phyloP scores from a whole-genome alignment of 176 grass and related monocot genomes.

The Stipa capillata region DNA sequence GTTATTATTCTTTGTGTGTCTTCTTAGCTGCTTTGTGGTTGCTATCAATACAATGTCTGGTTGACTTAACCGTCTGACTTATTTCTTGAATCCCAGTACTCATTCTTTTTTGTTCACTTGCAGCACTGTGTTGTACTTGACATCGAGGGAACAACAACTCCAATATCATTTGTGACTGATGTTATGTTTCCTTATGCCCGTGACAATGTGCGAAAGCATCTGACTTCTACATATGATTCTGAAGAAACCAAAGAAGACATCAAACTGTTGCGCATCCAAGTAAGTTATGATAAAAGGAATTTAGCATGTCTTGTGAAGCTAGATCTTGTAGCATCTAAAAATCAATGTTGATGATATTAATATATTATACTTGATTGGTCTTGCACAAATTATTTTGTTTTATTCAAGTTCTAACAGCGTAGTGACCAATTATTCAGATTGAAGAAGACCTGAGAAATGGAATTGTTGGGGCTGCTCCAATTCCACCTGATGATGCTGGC shows the following conservation, averaged over 20 bases:
- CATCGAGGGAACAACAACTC: conserved; percentile 94
- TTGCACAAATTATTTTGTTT: conserved; percentile 8
- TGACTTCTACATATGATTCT: conserved; percentile 58
- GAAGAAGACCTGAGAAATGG: conserved; percentile 71
- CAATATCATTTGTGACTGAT: conserved; percentile 94
- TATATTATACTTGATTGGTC: background rate
- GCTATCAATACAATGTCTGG: background rate
- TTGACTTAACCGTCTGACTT: background rate
- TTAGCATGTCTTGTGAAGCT: background rate
- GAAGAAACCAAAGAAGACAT: conserved; percentile 90
- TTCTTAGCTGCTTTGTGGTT: background rate
- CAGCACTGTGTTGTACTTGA: conserved; percentile 75
- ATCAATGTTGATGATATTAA: background rate
- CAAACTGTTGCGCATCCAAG: conserved; percentile 76
- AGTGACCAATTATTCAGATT: conserved; percentile 41
- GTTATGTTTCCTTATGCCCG: conserved; percentile 91
- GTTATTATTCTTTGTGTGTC: background rate
- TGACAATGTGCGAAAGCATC: conserved; percentile 85
- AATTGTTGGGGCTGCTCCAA: conserved; percentile 49
- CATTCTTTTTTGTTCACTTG: background rate
- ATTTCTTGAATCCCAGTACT: background rate
- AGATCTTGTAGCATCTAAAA: conserved; percentile 6
- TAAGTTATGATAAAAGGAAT: conserved; percentile 32
- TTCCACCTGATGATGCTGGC: conserved; percentile 51
- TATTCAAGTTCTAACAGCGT: conserved; percentile 23